phyloP scores from a whole-genome alignment of 2,329 filamentous ascomycete species.

The Magnaporthiopsis incrustans region DNA sequence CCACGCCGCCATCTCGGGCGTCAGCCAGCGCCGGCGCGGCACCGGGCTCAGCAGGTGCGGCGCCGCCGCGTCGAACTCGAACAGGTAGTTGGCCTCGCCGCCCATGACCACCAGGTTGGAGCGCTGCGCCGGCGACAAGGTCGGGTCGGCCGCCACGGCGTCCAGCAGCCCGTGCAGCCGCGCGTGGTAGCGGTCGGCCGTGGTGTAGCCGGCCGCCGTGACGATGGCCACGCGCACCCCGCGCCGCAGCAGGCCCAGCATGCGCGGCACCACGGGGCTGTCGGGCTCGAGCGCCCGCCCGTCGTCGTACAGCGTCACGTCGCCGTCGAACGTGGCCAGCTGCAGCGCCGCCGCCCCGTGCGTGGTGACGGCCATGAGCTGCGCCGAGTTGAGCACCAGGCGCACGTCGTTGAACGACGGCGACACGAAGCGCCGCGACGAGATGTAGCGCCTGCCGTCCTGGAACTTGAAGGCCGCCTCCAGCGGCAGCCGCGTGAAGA shows the following conservation, averaged over 20 bases:
- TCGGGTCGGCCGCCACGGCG: conserved; percentile 46
- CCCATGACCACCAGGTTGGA: conserved; percentile 85
- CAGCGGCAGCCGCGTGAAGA: conserved; percentile 82
- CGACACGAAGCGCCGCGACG: conserved; percentile 82
- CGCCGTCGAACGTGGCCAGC: conserved; percentile 84
- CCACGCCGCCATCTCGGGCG: conserved; percentile 72
- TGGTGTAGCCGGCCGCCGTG: conserved; percentile 90
- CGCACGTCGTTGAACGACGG: conserved; percentile 97
- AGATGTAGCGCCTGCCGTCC: conserved; percentile 79
- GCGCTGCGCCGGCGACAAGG: conserved; percentile 58
- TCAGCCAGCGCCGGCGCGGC: conserved; percentile 59
- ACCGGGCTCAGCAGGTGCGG: conserved; percentile 63
- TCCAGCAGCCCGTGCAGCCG: conserved; percentile 82
- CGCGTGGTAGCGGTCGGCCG: conserved; percentile 76
- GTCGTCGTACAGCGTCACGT: conserved; percentile 92
- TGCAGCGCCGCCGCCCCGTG: conserved; percentile 56
- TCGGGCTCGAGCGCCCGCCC: conserved; percentile 68
- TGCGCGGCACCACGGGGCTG: conserved; percentile 66
- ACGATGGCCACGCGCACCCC: conserved; percentile 89
- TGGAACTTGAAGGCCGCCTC: conserved; percentile 90
- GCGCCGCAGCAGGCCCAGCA: conserved; percentile 63
- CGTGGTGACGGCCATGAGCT: conserved; percentile 82
- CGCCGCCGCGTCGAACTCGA: conserved; percentile 61
- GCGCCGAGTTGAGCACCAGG: conserved; percentile 87
- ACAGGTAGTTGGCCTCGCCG: conserved; percentile 93